Evolutionary conservation across 495 filamentous ascomycete genomes (phyloP).

Genomic region (Annulohypoxylon nitens): DNA sequence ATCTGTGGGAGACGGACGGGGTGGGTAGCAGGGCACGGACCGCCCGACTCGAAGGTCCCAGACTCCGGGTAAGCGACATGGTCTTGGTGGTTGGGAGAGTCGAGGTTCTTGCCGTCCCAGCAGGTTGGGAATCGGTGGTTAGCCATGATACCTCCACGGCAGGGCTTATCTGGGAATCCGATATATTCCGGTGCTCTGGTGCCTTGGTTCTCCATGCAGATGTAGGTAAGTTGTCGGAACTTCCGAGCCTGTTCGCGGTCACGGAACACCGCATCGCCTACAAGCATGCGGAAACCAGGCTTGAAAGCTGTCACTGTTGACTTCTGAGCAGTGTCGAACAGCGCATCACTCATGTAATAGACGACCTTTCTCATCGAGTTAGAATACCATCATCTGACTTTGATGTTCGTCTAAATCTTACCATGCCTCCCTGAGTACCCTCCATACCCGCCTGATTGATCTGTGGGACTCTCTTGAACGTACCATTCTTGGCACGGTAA

Average conservation of each 20-base stretch:
- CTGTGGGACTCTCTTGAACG: constrained; percentile 56
- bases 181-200: constrained; percentile 41
- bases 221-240: constrained; percentile 58
- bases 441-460: constrained; percentile 60
- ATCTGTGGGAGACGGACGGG: constrained; percentile 51
- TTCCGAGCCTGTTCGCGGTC: constrained; percentile 52
- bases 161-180: constrained; percentile 47
- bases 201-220: constrained; percentile 50
- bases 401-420: constrained; percentile 1
- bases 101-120: constrained; percentile 55
- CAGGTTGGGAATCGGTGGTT: constrained; percentile 53
- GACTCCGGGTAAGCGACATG: constrained; percentile 58
- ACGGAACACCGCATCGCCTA: constrained; percentile 52
- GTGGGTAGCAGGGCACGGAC: constrained; percentile 53
- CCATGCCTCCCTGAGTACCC: constrained; percentile 56
- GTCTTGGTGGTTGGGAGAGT: constrained; percentile 56
- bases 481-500: constrained; percentile 56
- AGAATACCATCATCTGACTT: not conserved
- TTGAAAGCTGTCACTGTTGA: constrained; percentile 62
- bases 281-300: constrained; percentile 61
- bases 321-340: constrained; percentile 61
- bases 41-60: constrained; percentile 55
- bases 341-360: constrained; percentile 65
- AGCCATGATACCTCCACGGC: constrained; percentile 56
- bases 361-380: constrained; percentile 50